Evolutionary conservation across 1,139 yeast genomes (phyloP), one percentile per base, ranked within the genome.

Genomic region (Candida mesenterica): DNA sequence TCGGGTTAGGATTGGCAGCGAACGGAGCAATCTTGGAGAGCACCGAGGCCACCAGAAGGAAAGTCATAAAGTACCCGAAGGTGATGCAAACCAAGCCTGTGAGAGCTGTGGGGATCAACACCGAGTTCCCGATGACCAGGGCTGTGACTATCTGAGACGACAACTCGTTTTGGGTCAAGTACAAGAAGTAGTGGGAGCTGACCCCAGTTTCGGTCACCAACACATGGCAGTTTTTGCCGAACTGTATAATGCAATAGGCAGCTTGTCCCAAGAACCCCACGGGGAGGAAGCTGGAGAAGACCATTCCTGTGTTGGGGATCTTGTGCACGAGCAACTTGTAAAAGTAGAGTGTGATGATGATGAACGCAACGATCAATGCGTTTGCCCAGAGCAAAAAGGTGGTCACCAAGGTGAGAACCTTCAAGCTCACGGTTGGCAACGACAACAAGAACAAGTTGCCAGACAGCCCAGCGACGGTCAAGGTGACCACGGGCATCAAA

Each of bases 261-360:
- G 94, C 95, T 59, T 88, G 96, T 15, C 96, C 96, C 53, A 84
- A 59, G 45, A 49, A 53, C 4, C 89, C 92, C 29, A 81, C 62
- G 6, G 85, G 82, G 36, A 79, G 67, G 52, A 82, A 80, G 39
- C 72, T 57, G 15, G 84, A 67, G 50, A 79, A 78, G 13, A 67
- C 58, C 19, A 76, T 59, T 16, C 39, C 42, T 17, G 52, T 43
- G 3, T 69, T 58, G 0, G 95, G 95, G 23, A 83, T 57, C 42
- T 81, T 82, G 54, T 73, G 65, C 7, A 74, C 58, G 14, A 83
- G 58, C 24, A 85, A 57, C 40, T 80, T 75, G 65, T 79, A 68
- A 39, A 82, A 61, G 52, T 81, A 79, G 4, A 84, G 62, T 8
- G 79, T 62, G 25, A 50, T 48, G 19, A 82, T 59, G 24, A 79